Conservation (phyloP, 257 asterid species). For the Rubia yunnanensis region DNA sequence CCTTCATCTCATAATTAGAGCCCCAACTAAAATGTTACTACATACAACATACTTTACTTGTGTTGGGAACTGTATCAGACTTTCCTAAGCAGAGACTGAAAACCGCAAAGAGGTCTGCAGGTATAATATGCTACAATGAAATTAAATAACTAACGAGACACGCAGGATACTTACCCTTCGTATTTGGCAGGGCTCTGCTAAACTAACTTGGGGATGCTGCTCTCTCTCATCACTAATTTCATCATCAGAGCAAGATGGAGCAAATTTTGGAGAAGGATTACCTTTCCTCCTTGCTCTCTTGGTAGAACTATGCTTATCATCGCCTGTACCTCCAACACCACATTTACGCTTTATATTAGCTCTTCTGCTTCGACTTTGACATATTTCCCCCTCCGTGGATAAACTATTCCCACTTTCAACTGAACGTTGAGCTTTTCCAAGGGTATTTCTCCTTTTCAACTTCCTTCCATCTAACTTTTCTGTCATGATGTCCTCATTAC, state of each 20-base stretch:
- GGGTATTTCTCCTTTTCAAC: conserved; percentile 30
- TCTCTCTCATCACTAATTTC: conserved; percentile 23
- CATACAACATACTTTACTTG: background rate
- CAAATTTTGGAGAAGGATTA: conserved; percentile 18
- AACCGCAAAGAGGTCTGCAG: background rate
- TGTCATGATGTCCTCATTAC: conserved; percentile 13
- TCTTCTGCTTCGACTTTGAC: conserved; percentile 11
- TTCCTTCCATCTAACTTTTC: conserved; percentile 24
- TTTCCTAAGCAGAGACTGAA: background rate
- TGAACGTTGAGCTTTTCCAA: conserved; percentile 17
- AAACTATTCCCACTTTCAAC: conserved; percentile 12
- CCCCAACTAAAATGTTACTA: too few relatives aligned
- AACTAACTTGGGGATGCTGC: conserved; percentile 26
- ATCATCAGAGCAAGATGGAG: conserved; percentile 28
- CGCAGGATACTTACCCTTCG: conserved; percentile 51
- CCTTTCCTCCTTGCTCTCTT: conserved; percentile 35
- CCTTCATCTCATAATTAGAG: too few relatives aligned
- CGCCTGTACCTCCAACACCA: conserved; percentile 26
- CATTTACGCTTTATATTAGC: conserved; percentile 25
- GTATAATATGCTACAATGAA: background rate
- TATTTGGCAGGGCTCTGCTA: conserved; percentile 34
- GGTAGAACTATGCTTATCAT: conserved; percentile 20
- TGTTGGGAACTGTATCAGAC: background rate
- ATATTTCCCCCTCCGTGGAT: conserved; percentile 16
- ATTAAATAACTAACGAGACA: background rate